Evolutionary conservation across 2,329 filamentous ascomycete species (phyloP).

Genomic region (Colletotrichum neosansevieriae): DNA sequence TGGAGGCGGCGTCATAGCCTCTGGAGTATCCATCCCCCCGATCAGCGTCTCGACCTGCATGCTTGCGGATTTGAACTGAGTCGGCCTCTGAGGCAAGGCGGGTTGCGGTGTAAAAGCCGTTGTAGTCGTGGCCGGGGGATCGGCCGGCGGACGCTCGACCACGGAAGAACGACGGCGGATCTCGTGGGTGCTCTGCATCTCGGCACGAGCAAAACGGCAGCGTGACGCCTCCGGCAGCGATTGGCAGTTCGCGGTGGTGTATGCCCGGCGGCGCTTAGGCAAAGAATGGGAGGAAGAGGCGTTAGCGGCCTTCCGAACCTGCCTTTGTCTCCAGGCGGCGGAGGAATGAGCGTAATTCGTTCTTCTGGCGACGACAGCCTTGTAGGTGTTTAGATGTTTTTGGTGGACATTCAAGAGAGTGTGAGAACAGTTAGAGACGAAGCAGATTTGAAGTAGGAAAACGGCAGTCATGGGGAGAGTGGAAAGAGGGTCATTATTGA

Average conservation of each 20-base stretch:
- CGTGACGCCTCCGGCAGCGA: constrained; percentile 46
- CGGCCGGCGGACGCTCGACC: constrained; percentile 50
- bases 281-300: constrained; percentile 53
- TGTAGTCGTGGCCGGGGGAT: constrained; percentile 41
- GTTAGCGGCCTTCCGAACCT: constrained; percentile 52
- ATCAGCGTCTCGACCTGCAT: constrained; percentile 27
- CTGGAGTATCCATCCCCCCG: constrained; percentile 32
- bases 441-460: constrained; percentile 61
- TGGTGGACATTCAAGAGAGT: constrained; percentile 59
- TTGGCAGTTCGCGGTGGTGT: constrained; percentile 47
- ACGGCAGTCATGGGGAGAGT: constrained; percentile 58
- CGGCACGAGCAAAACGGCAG: constrained; percentile 43
- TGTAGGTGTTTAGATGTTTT: constrained; percentile 55
- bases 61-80: constrained; percentile 28
- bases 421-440: constrained; percentile 59
- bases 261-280: constrained; percentile 49
- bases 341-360: constrained; percentile 49
- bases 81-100: constrained; percentile 21
- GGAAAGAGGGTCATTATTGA: constrained; percentile 42
- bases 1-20: constrained; percentile 50
- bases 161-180: constrained; percentile 56
- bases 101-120: constrained; percentile 37
- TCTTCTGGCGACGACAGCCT: constrained; percentile 59
- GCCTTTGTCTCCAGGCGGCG: constrained; percentile 54
- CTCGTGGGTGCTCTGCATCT: constrained; percentile 49